Evolutionary conservation across 2,329 filamentous ascomycete species (phyloP), one percentile per base, ranked within the genome.

Genomic region (Emericellopsis atlantica): DNA sequence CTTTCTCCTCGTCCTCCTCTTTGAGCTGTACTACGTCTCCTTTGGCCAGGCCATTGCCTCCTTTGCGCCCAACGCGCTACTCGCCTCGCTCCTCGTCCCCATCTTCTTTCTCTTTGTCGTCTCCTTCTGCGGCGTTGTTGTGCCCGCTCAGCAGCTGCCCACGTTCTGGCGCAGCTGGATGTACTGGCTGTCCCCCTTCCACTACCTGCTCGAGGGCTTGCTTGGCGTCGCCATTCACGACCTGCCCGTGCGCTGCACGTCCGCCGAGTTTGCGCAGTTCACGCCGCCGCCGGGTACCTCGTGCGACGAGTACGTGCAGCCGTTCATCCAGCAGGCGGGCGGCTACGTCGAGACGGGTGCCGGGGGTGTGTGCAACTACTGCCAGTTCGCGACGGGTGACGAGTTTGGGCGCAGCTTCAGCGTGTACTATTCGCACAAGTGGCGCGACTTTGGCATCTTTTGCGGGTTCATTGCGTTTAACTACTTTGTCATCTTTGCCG

Each of bases 41-140:
- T 77, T 82, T 41, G 79, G 78, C 1, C 79, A 83, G 50, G 73
- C 75, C 32, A 82, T 85, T 42, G 81, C 80, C 0, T 65, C 81
- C 0, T 74, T 82, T 45, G 63, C 74, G 2, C 79, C 79, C 2
- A 84, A 84, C 52, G 76, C 79, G 44, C 61, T 82, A 4, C 66
- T 84, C 15, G 80, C 79, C 1, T 79, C 74, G 4, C 58, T 84
- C 0, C 62, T 84, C 1, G 78, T 84, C 1, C 81, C 81, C 0
- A 54, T 82, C 4, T 81, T 84, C 58, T 82, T 84, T 61, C 70
- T 79, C 22, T 84, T 84, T 49, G 70, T 84, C 32, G 68, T 82
- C 18, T 72, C 72, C 8, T 85, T 85, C 65, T 84, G 79, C 54
- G 81, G 81, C 43, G 76, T 84, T 6, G 70, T 83, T 9, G 79